Percentiles rank a stretch among this genome's conserved stretches.
Evolutionary conservation across 768 basidiomycete species (phyloP).

Genomic region (Suillus americanus): DNA sequence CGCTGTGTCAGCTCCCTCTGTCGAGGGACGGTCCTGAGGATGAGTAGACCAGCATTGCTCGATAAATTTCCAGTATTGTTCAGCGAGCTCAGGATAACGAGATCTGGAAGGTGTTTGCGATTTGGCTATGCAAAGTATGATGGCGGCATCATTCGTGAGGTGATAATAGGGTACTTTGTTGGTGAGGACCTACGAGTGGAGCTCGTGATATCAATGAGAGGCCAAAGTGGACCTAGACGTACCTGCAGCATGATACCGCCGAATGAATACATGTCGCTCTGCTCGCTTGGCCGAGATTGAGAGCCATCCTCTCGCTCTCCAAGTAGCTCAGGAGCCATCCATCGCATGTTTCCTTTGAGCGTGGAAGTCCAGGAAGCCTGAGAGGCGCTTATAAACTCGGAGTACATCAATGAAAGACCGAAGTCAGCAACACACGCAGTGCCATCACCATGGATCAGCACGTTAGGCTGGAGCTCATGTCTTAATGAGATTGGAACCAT

Average conservation of each 20-base stretch:
- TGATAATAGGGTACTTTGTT: conserved; percentile 24
- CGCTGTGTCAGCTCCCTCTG: background rate
- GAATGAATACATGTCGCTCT: conserved; percentile 44
- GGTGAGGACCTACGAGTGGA: background rate
- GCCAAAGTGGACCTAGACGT: conserved; percentile 17
- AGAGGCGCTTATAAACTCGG: too few species aligned
- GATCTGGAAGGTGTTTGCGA: conserved; percentile 17
- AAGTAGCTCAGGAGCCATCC: too few species aligned
- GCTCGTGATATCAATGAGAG: background rate
- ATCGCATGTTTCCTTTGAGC: too few species aligned
- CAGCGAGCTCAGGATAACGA: conserved; percentile 8
- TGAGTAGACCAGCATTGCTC: conserved; percentile 29
- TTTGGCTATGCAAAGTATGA: conserved; percentile 14
- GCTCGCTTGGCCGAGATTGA: too few species aligned
- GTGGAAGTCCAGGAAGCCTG: too few species aligned
- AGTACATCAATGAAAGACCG: too few species aligned
- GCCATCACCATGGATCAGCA: too few species aligned
- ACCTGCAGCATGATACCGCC: conserved; percentile 33
- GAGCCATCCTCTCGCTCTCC: too few species aligned
- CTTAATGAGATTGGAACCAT: too few species aligned
- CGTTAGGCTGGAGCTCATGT: too few species aligned
- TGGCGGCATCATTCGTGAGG: conserved; percentile 13
- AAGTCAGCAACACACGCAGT: too few species aligned
- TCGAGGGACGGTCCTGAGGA: background rate
- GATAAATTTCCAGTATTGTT: conserved; percentile 25